These are phyloP conservation scores for Paramecium tetraurelia DNA, from an alignment of 73 alveolate genomes.

Conservation along the genomic window DNA sequence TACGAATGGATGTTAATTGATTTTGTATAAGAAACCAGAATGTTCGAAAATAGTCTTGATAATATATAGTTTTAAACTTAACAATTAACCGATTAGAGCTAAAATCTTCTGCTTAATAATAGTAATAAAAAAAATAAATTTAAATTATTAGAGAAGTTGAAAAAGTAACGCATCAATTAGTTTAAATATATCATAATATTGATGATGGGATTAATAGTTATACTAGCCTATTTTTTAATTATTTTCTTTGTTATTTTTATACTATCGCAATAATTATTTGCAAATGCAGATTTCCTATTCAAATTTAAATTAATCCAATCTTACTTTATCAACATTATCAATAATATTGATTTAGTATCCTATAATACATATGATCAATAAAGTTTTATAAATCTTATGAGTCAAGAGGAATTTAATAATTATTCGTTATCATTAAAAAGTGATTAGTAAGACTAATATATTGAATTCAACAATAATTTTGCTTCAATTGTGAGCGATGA, in stretches of 20 bases:
- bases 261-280: neutral
- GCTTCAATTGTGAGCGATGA: neutral
- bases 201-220: neutral
- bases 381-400: neutral
- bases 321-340: neutral
- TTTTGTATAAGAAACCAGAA: slow-evolving; percentile 17
- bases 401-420: neutral
- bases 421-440: neutral
- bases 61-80: neutral
- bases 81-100: neutral
- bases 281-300: neutral
- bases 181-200: neutral
- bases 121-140: neutral
- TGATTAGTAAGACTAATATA: neutral
- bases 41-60: neutral
- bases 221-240: neutral
- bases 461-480: neutral
- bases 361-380: neutral
- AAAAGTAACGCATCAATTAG: neutral
- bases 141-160: neutral
- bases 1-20: slow-evolving; percentile 29
- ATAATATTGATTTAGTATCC: neutral
- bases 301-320: neutral
- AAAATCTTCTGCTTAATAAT: neutral
- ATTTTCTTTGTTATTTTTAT: neutral